phyloP scores from a whole-genome alignment of 768 basidiomycete species.

The Lactifluus piperatus region DNA sequence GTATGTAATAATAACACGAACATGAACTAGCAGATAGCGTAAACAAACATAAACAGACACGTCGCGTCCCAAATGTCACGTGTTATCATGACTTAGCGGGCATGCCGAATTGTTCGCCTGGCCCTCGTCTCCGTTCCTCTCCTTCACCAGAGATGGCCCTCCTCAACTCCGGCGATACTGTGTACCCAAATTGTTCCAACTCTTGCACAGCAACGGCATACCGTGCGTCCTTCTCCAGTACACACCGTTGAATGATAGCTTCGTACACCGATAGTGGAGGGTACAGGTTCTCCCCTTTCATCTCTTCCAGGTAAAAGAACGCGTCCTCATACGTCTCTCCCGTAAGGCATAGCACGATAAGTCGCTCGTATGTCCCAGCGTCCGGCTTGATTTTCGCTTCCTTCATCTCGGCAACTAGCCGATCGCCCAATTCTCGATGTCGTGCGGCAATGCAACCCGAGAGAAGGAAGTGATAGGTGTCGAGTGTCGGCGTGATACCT shows the following conservation, averaged over 20 bases:
- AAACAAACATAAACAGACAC: slow-evolving; percentile 14
- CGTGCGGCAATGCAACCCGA: slow-evolving; percentile 49
- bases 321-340: slow-evolving; percentile 75
- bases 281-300: slow-evolving; percentile 56
- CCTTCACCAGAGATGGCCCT: slow-evolving; percentile 24
- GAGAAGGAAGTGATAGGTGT: slow-evolving; percentile 64
- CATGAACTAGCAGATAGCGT: not conserved
- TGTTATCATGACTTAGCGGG: not conserved
- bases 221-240: slow-evolving; percentile 47
- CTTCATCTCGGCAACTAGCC: slow-evolving; percentile 60
- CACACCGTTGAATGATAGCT: slow-evolving; percentile 50
- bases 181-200: slow-evolving; percentile 55
- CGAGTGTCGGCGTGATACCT: slow-evolving; percentile 44
- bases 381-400: slow-evolving; percentile 46
- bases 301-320: slow-evolving; percentile 83
- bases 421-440: slow-evolving; percentile 61
- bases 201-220: slow-evolving; percentile 60
- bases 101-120: no score
- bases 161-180: slow-evolving; percentile 26
- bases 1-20: not conserved
- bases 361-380: slow-evolving; percentile 50
- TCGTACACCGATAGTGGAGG: slow-evolving; percentile 52
- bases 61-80: slow-evolving; percentile 11
- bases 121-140: slow-evolving; percentile 12
- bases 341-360: slow-evolving; percentile 63